Conservation (phyloP, 495 filamentous ascomycete genomes). For the Tuber indicum region DNA sequence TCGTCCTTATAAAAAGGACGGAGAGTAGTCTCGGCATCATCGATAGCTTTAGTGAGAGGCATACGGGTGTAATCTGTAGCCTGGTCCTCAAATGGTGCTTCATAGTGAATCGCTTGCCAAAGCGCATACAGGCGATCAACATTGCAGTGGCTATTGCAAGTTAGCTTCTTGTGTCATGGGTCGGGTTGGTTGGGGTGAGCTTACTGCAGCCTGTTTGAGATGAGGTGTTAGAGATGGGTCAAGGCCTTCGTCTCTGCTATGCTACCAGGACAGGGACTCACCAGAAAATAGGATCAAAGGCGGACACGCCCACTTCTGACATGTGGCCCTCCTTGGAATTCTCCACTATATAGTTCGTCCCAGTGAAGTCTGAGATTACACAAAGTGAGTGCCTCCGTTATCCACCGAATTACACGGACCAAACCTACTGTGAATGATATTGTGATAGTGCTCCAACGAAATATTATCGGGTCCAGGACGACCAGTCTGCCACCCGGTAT, state of each 20-base stretch:
- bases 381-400: not conserved
- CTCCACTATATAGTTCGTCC: not conserved
- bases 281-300: constrained; percentile 21
- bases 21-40: constrained; percentile 9
- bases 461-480: not conserved
- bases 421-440: constrained; percentile 7
- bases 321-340: constrained; percentile 1
- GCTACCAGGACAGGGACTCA: not conserved
- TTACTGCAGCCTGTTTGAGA: constrained; percentile 16
- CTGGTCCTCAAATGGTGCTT: constrained; percentile 8
- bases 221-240: not conserved
- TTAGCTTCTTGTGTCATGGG: not conserved
- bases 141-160: constrained; percentile 9
- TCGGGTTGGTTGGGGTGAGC: not conserved
- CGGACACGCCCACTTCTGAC: not conserved
- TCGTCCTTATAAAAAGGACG: constrained; percentile 10
- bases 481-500: not conserved
- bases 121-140: constrained; percentile 14
- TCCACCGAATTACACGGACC: not conserved
- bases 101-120: constrained; percentile 15
- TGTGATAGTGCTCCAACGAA: constrained; percentile 15
- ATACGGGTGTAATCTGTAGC: not conserved
- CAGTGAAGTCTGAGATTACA: not conserved
- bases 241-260: not conserved
- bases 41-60: constrained; percentile 6